Evolutionary conservation across 805 yeast species (phyloP).

Genomic region (Lachancea fermentati): DNA sequence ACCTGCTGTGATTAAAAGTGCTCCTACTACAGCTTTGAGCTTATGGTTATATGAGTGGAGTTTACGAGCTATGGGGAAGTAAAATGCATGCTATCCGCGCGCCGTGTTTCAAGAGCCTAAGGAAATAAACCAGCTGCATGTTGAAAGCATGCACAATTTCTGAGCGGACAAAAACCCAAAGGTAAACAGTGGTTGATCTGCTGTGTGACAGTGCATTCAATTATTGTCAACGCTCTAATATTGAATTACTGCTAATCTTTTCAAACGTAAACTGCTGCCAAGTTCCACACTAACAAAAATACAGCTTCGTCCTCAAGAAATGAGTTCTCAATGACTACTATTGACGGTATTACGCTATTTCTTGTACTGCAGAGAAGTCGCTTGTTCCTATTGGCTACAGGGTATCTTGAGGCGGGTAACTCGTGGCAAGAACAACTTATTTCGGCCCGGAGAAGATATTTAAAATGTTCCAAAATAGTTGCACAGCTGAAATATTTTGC

Average conservation of each 20-base stretch:
- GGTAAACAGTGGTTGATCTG: too few relatives aligned
- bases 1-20: conserved; percentile 68
- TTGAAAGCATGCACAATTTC: too few relatives aligned
- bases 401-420: neutral
- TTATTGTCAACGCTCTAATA: too few relatives aligned
- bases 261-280: too few relatives aligned
- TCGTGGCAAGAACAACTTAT: neutral
- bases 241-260: too few relatives aligned
- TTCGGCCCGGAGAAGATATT: neutral
- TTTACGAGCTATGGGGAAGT: neutral
- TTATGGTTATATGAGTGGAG: conserved; percentile 54
- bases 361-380: neutral
- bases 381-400: neutral
- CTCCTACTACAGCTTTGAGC: conserved; percentile 69
- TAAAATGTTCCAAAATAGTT: neutral
- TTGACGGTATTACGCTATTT: too few relatives aligned
- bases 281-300: too few relatives aligned
- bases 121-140: neutral
- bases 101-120: neutral
- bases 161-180: too few relatives aligned
- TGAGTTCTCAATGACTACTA: too few relatives aligned
- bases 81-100: too few relatives aligned
- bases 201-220: too few relatives aligned
- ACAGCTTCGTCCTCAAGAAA: too few relatives aligned
- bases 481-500: neutral